phyloP scores from a whole-genome alignment of 2,329 filamentous ascomycete genomes.

The Aspergillus udagawae region DNA sequence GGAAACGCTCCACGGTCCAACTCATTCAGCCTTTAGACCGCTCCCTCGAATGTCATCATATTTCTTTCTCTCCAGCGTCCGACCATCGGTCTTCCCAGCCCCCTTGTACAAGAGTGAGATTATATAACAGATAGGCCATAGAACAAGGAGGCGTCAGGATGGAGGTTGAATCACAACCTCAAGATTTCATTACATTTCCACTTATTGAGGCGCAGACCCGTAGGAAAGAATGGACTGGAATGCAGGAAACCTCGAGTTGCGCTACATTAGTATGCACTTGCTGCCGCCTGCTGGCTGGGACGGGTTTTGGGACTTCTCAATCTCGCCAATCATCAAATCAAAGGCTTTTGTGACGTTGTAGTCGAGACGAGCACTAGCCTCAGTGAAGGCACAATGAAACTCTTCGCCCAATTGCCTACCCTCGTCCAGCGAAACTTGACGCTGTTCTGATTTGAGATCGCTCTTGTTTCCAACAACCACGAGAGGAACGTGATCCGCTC shows the following conservation, averaged over 20 bases:
- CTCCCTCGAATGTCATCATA: too few relatives aligned
- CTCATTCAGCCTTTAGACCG: too few relatives aligned
- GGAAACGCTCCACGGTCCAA: too few relatives aligned
- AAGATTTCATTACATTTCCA: neutral
- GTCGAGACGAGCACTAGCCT: constrained; percentile 90
- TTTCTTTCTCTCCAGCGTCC: too few relatives aligned
- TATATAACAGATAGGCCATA: neutral
- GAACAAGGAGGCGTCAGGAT: neutral
- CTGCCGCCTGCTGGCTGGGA: constrained; percentile 73
- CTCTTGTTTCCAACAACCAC: constrained; percentile 97
- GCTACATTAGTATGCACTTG: constrained; percentile 84
- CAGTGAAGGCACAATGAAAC: constrained; percentile 88
- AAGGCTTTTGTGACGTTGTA: constrained; percentile 92
- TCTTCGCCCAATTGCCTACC: constrained; percentile 80
- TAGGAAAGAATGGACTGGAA: neutral
- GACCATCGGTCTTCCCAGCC: too few relatives aligned
- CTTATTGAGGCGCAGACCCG: neutral
- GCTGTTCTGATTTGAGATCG: constrained; percentile 86
- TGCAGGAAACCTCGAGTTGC: constrained; percentile 1
- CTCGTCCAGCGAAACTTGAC: constrained; percentile 82
- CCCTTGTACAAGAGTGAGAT: neutral
- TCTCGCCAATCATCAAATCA: constrained; percentile 88
- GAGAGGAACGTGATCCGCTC: constrained; percentile 86
- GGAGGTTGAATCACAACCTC: neutral
- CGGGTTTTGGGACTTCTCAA: constrained; percentile 91